Base-by-base conservation (phyloP, 2,329 filamentous ascomycete species). In the Claviceps digitariae region DNA sequence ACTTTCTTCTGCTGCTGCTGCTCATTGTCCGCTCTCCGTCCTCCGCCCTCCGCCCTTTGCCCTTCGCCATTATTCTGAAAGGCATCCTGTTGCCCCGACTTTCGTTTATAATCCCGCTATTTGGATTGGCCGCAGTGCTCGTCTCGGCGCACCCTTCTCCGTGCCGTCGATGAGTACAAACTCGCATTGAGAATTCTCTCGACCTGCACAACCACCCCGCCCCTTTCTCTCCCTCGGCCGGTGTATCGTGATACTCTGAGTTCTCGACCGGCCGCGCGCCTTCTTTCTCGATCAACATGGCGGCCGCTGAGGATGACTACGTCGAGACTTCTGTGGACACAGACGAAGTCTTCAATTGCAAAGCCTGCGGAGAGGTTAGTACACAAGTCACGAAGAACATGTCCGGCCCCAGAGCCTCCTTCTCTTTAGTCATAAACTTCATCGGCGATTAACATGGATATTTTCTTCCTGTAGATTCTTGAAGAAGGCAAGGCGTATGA, bases 401-500 rank as follows among this genome's bases (percentile, higher is more conserved):
- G 27, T 13, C 27, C 36, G 20, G 20, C 38, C 12, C 17, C 17
- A 29, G 29, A 31, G 6, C 17, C n/a, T 21, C 40, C n/a, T 31
- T 6, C 3, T 21, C 38, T 23, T n/a, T 15, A 17, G 17, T n/a
- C 36, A 17, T 23, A 17, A 13, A 43, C 13, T 3, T 29, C 27
- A 45, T 34, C 20, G 20, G 40, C 40, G 40, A 20, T 31, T 56
- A 54, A 51, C 48, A 41, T 34, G 49, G 51, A 48, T 53, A 56
- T 48, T 49, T 34, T 31, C 54, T 36, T 50, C 47, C 38, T 57
- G 23, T 53, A 96, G 90, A 95, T 97, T 60, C 79, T 98, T 21
- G 93, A 98, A 71, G 93, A 98, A 77, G 93, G 93, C 63, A 97
- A 97, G 72, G 93, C 93, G 51, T 98, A 95, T 64, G 93, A 98